These are phyloP conservation scores for Phytophthora macrochlamydospora DNA, from an alignment of 352 stramenopile genomes.

Conservation along the genomic window DNA sequence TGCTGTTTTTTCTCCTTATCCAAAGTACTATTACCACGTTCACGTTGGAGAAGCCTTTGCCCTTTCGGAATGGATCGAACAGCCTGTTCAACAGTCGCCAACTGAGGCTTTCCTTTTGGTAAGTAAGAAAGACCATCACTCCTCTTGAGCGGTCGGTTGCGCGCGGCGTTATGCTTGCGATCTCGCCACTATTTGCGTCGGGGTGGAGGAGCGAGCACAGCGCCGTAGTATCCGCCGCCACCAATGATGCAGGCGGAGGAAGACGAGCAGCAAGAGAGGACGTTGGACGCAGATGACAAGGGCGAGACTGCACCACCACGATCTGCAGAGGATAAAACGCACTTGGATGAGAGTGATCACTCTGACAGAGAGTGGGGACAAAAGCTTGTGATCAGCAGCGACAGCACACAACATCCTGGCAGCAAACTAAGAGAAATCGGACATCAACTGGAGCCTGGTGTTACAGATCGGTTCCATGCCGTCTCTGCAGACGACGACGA, in stretches of 20 bases:
- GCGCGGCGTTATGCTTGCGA: slow-evolving; percentile 13
- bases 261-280: slow-evolving; percentile 1
- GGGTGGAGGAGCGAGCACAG: background rate
- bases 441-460: no score
- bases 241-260: slow-evolving; percentile 26
- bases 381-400: background rate
- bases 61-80: background rate
- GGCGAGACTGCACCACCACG: slow-evolving; percentile 17
- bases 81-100: no score
- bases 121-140: no score
- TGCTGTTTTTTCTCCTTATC: slow-evolving; percentile 33
- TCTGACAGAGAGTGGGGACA: slow-evolving; percentile 3
- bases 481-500: slow-evolving; percentile 30
- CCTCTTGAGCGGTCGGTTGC: no score
- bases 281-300: slow-evolving; percentile 10
- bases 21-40: background rate
- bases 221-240: no score
- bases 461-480: slow-evolving; percentile 25
- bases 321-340: background rate
- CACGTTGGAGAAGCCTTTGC: background rate
- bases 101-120: no score
- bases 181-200: slow-evolving; percentile 23
- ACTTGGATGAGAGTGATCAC: slow-evolving; percentile 10
- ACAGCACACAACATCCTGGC: background rate
- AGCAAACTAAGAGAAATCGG: background rate